Evolutionary conservation across 345 rosid species (phyloP).

Genomic region (Pistacia integerrima): DNA sequence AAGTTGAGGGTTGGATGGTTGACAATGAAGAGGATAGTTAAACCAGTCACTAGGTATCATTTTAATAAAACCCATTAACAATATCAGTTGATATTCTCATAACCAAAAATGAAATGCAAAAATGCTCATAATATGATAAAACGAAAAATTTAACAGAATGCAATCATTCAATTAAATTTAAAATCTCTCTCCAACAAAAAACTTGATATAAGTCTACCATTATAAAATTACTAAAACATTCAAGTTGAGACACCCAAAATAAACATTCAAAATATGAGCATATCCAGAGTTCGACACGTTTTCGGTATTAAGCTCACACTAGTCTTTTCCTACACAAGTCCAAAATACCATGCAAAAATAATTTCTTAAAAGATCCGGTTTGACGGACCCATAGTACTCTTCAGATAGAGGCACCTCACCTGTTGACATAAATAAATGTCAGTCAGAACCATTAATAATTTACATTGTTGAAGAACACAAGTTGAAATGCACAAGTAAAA

Average conservation of each 20-base stretch:
- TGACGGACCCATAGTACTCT: conserved; percentile 76
- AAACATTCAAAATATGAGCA: neutral
- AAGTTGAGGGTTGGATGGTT: no score
- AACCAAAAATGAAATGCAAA: no score
- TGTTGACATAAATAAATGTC: conserved; percentile 17
- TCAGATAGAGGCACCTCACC: conserved; percentile 80
- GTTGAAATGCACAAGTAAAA: no score
- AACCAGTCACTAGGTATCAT: no score
- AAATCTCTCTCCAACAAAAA: conserved; percentile 9
- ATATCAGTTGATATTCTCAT: no score
- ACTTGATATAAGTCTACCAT: neutral
- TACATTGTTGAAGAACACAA: no score
- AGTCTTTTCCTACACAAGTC: conserved; percentile 4
- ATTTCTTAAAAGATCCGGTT: conserved; percentile 53
- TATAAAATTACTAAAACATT: neutral
- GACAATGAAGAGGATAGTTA: no score
- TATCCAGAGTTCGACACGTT: neutral
- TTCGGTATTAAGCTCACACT: neutral
- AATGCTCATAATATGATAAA: neutral
- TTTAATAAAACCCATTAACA: no score
- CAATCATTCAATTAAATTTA: neutral
- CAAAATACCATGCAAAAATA: neutral
- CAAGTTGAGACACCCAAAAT: neutral
- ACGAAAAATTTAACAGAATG: neutral
- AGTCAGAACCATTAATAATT: no score